These are phyloP conservation scores for Malus fusca DNA, from an alignment of 306 rosid species.

Conservation along the genomic window DNA sequence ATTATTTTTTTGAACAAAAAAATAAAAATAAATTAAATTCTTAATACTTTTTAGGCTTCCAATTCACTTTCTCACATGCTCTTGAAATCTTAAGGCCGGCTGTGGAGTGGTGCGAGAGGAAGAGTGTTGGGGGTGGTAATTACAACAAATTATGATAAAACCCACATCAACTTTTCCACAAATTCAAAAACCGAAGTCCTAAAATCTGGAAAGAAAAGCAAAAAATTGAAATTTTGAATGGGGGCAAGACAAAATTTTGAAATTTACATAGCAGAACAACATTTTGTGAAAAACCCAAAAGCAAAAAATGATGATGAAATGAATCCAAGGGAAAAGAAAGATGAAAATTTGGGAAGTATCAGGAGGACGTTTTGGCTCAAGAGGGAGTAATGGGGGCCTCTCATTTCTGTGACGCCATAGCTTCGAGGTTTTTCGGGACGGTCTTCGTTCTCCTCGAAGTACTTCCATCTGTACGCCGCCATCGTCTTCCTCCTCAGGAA, in stretches of 20 bases:
- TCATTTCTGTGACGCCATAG: conserved; percentile 81
- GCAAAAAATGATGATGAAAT: too few species aligned
- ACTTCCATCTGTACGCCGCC: conserved; percentile 73
- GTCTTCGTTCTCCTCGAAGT: conserved; percentile 71
- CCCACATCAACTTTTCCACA: neutral
- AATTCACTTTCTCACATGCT: too few species aligned
- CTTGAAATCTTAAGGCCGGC: too few species aligned
- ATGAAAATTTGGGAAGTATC: conserved; percentile 20
- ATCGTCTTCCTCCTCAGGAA: conserved; percentile 5
- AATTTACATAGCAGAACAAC: neutral
- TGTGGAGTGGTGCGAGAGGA: too few species aligned
- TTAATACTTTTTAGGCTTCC: too few species aligned
- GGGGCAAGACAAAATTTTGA: neutral
- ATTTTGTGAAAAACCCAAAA: neutral
- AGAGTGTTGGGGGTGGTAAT: too few species aligned
- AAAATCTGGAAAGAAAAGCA: neutral
- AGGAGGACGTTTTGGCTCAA: conserved; percentile 55
- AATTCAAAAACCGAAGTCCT: neutral
- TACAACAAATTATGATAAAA: neutral
- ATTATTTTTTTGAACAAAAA: too few species aligned
- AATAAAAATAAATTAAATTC: too few species aligned
- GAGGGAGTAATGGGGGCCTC: conserved; percentile 55
- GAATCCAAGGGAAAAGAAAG: neutral
- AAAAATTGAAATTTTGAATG: too few species aligned
- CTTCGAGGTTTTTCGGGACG: conserved; percentile 83